phyloP scores from a whole-genome alignment of 331 rosid species.

The Pyracantha coccinea region DNA sequence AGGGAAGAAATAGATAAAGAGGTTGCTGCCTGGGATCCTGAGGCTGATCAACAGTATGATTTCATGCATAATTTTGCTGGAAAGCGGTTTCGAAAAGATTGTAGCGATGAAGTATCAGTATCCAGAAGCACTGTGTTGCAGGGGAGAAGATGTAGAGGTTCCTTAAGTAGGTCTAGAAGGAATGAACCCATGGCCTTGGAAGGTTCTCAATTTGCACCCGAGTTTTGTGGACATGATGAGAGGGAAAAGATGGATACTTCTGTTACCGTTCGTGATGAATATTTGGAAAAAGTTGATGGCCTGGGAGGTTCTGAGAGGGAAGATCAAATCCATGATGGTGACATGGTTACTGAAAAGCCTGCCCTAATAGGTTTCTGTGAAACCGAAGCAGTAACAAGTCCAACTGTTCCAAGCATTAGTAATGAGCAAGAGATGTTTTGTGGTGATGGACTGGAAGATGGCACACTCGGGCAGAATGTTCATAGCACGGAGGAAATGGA shows the following conservation, averaged over 20 bases:
- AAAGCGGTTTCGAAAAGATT: slow-evolving; percentile 20
- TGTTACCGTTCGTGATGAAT: slow-evolving; percentile 3
- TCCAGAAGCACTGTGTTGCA: slow-evolving; percentile 7
- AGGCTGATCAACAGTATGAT: slow-evolving; percentile 14
- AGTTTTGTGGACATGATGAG: neutral
- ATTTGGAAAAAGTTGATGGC: slow-evolving; percentile 12
- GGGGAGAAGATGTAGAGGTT: slow-evolving; percentile 17
- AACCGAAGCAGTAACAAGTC: slow-evolving; percentile 15
- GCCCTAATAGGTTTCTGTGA: slow-evolving; percentile 8
- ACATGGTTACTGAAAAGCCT: slow-evolving; percentile 14
- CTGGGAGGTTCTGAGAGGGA: slow-evolving; percentile 5
- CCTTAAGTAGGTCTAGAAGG: slow-evolving; percentile 7
- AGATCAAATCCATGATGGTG: slow-evolving; percentile 12
- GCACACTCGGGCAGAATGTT: slow-evolving; percentile 24
- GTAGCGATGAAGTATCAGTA: slow-evolving; percentile 13
- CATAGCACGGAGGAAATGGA: slow-evolving; percentile 20
- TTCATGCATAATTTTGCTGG: slow-evolving; percentile 21
- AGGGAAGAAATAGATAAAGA: slow-evolving; percentile 17
- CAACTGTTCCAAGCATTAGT: slow-evolving; percentile 13
- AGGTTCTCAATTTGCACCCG: slow-evolving; percentile 15
- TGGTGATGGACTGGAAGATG: slow-evolving; percentile 25
- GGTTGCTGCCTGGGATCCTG: slow-evolving; percentile 13
- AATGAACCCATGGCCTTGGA: slow-evolving; percentile 19
- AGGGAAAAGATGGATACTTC: slow-evolving; percentile 17
- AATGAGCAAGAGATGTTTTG: slow-evolving; percentile 28